phyloP scores from a whole-genome alignment of 345 rosid species.

The Melaleuca alternifolia region DNA sequence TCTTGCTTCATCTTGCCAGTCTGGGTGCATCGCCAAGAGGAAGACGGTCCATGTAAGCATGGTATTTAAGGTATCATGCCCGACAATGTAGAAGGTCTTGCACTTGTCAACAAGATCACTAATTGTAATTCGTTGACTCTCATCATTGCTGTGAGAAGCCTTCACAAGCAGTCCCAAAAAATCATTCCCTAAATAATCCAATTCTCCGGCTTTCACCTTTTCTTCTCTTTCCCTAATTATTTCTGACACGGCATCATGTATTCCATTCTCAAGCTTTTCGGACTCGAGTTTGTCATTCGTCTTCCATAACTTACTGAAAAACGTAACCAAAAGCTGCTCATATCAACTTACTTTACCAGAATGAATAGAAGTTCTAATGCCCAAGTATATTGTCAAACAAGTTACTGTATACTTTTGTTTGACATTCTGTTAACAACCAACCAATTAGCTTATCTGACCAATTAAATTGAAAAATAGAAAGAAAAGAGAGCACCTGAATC shows the following conservation, averaged over 20 bases:
- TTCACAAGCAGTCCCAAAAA: conserved; percentile 17
- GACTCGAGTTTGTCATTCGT: conserved; percentile 12
- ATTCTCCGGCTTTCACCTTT: not conserved
- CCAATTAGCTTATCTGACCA: not conserved
- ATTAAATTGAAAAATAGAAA: not conserved
- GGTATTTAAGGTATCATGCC: conserved; percentile 22
- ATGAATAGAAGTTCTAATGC: not conserved
- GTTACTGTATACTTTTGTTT: not conserved
- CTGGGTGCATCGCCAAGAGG: conserved; percentile 23
- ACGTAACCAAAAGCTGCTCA: not conserved
- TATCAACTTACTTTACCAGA: not conserved
- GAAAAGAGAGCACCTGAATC: conserved; percentile 9
- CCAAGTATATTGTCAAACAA: not conserved
- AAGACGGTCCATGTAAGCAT: conserved; percentile 24
- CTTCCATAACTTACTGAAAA: conserved; percentile 11
- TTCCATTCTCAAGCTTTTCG: conserved; percentile 1
- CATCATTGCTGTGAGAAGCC: conserved; percentile 5
- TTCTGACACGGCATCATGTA: not conserved
- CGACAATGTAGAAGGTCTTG: conserved; percentile 23
- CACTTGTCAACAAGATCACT: conserved; percentile 29
- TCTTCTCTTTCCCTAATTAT: conserved; percentile 13
- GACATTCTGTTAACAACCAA: not conserved
- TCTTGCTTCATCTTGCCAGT: conserved; percentile 36
- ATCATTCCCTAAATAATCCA: conserved; percentile 14
- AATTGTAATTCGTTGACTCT: conserved; percentile 1